Percentiles rank a stretch among this genome's conserved stretches.
Evolutionary conservation across 2,329 filamentous ascomycete genomes (phyloP).

Genomic region (Hypocrella siamensis): DNA sequence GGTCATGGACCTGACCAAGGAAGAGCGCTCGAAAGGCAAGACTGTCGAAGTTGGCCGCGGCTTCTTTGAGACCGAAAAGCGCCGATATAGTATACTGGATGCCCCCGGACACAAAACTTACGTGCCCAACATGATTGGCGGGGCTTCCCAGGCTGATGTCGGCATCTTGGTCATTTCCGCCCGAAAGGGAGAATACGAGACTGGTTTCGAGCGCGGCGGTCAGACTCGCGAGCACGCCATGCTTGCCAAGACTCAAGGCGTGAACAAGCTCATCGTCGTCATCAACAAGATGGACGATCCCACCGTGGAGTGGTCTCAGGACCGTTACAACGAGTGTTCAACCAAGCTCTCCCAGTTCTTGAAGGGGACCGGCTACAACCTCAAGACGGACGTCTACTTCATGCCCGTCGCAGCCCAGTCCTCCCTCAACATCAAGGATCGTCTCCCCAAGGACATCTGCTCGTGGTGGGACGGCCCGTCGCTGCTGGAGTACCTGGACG

Average conservation of each 20-base stretch:
- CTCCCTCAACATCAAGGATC: constrained; percentile 73
- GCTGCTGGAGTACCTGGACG: constrained; percentile 86
- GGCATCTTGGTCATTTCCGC: constrained; percentile 93
- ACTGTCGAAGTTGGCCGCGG: constrained; percentile 94
- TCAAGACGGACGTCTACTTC: constrained; percentile 84
- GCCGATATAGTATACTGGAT: constrained; percentile 90
- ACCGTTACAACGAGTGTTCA: constrained; percentile 84
- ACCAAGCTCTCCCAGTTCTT: constrained; percentile 78
- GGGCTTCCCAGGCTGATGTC: constrained; percentile 82
- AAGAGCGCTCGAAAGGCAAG: constrained; percentile 92
- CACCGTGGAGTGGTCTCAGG: constrained; percentile 91
- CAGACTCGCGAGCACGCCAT: constrained; percentile 97
- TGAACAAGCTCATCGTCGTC: constrained; percentile 86
- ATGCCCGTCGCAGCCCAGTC: constrained; percentile 93
- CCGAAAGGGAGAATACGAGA: constrained; percentile 97
- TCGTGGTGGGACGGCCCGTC: constrained; percentile 84
- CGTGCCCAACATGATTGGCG: constrained; percentile 96
- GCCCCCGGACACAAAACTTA: constrained; percentile 97
- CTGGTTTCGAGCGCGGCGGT: constrained; percentile 88
- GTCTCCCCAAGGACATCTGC: constrained; percentile 58
- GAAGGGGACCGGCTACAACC: constrained; percentile 84
- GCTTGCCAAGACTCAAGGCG: constrained; percentile 93
- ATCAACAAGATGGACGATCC: constrained; percentile 99
- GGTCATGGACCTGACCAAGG: constrained; percentile 93
- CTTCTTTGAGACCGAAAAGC: constrained; percentile 94